Base-by-base conservation (phyloP, 2,329 filamentous ascomycete genomes). In the Fusarium torulosum region DNA sequence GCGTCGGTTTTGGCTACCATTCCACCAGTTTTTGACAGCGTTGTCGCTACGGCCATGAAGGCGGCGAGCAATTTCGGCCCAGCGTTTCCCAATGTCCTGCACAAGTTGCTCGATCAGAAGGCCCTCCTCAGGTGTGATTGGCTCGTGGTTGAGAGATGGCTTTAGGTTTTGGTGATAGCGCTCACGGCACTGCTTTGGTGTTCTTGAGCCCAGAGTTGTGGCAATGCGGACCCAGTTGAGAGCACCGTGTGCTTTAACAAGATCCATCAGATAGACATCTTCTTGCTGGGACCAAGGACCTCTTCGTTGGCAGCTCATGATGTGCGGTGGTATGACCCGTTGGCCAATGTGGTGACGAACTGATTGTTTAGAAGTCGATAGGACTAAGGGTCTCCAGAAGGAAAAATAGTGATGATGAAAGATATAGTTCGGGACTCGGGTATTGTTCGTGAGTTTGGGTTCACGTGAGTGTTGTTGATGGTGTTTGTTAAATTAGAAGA, bases 1-100 rank as follows among this genome's bases (percentile, higher is more conserved):
- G 74, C 91, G 86, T 74, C 94, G 88, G 81, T 97, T 97, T 85
- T 94, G 91, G 76, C 91, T 92, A 49, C 94, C 94, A 76, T 97
- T 97, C 92, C 92, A 97, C 93, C 94, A 97, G 79, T 97, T 97
- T 87, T 97, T 97, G 67, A 97, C 93, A 27, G 93, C 91, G 75
- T 97, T 97, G 82, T 97, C 94, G 78, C 94, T 97, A 75, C 94
- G 90, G 68, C 93, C 93, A 54, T 90, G 86, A 20, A 97, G 85
- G 44, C 88, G 85, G 69, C 94, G 87, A 43, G 94, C 93, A 75
- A 97, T 97, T 76, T 97, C 93, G 4, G 94, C 94, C 94, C 94
- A 97, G 57, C 91, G 88, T 82, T 94, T 95, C 65, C 94, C 94
- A 82, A 93, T 89, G 72, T 91, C 86, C 13, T 81, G 79, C 17